Conservation (phyloP, 2,329 filamentous ascomycete genomes). For the Bipolaris oryzae region DNA sequence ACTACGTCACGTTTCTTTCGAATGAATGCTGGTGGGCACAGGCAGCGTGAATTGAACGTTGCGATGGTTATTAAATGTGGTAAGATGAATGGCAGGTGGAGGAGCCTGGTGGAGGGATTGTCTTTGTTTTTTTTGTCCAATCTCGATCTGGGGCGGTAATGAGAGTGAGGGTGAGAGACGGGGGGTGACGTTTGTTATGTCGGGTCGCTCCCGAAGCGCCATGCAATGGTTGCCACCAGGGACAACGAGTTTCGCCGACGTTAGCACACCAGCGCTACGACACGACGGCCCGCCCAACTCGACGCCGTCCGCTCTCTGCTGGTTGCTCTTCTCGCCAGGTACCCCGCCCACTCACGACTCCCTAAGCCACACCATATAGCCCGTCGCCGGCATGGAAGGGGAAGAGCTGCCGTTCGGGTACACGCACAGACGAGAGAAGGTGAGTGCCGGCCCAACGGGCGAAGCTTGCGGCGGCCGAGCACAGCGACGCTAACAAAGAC, state of each 20-base stretch:
- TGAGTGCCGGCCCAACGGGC: slow-evolving; percentile 23
- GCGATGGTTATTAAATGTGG: neutral
- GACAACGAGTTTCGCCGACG: slow-evolving; percentile 19
- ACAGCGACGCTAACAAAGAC: slow-evolving; percentile 18
- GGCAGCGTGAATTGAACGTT: neutral
- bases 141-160: neutral
- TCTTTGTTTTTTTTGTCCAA: neutral
- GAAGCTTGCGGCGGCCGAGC: slow-evolving; percentile 6
- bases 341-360: neutral
- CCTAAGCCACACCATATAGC: slow-evolving; percentile 1
- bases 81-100: neutral
- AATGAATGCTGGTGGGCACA: neutral
- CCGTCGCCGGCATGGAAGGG: slow-evolving; percentile 29
- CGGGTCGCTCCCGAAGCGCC: slow-evolving; percentile 17
- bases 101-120: neutral
- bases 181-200: neutral
- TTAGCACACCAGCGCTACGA: slow-evolving; percentile 14
- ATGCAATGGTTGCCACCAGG: slow-evolving; percentile 17
- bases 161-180: neutral
- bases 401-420: slow-evolving; percentile 41
- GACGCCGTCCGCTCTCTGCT: neutral
- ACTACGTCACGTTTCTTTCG: slow-evolving; percentile 1
- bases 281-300: slow-evolving; percentile 8
- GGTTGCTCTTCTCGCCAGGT: slow-evolving; percentile 1
- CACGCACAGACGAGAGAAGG: slow-evolving; percentile 44